Conservation (phyloP, 2,329 filamentous ascomycete genomes). For the Alternaria alternata region DNA sequence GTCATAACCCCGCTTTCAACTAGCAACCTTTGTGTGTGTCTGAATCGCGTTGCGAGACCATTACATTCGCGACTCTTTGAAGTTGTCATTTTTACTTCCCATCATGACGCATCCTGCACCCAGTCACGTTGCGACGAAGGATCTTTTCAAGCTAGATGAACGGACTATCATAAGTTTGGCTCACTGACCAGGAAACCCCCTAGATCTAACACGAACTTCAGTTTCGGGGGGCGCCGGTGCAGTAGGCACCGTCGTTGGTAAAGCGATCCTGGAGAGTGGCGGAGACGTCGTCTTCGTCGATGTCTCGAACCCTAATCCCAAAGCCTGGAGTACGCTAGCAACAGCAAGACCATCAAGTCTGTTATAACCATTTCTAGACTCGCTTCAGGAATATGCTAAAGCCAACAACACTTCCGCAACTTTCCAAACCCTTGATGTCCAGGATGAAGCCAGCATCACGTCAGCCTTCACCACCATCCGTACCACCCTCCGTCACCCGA, state of each 20-base stretch:
- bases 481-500: constrained; percentile 22
- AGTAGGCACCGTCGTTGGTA: constrained; percentile 33
- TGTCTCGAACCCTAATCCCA: constrained; percentile 5
- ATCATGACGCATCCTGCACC: constrained; percentile 30
- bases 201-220: constrained; percentile 7
- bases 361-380: neutral
- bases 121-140: constrained; percentile 23
- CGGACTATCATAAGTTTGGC: constrained; percentile 32
- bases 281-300: constrained; percentile 38
- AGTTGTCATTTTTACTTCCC: neutral
- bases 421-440: constrained; percentile 33
- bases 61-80: neutral
- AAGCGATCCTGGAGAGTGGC: constrained; percentile 37
- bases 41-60: neutral
- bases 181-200: neutral
- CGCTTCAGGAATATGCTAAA: constrained; percentile 4
- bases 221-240: constrained; percentile 42
- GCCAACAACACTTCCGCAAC: constrained; percentile 18
- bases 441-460: constrained; percentile 28
- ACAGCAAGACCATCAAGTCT: neutral
- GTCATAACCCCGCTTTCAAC: neutral
- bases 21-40: neutral
- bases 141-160: constrained; percentile 35
- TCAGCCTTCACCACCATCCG: constrained; percentile 20
- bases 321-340: constrained; percentile 19